Evolutionary conservation across 192 early-diverging fungal species (phyloP).

Genomic region (Dissophora globulifera): DNA sequence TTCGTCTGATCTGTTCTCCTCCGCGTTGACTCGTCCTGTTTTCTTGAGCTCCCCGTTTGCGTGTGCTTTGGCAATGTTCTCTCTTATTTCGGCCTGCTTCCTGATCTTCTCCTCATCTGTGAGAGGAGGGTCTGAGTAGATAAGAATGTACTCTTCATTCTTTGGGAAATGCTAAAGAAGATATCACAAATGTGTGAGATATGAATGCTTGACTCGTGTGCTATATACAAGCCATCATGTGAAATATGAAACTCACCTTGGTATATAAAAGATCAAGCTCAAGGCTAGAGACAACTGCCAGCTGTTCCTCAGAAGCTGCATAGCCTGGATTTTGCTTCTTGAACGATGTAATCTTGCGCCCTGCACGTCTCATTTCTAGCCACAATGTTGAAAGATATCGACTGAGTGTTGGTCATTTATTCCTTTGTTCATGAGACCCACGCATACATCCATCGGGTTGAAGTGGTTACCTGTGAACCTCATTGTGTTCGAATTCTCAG

Average conservation of each 20-base stretch:
- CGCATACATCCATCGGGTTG: no score
- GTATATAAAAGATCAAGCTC: conserved; percentile 39
- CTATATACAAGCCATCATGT: no score
- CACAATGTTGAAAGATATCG: not conserved
- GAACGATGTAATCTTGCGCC: conserved; percentile 31
- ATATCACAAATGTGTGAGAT: no score
- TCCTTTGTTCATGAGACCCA: no score
- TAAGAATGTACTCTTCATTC: conserved; percentile 31
- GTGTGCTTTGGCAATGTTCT: conserved; percentile 21
- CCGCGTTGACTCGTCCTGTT: not conserved
- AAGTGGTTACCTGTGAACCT: conserved; percentile 48
- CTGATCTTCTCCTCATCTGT: conserved; percentile 21
- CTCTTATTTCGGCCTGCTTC: conserved; percentile 27
- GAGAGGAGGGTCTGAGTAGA: conserved; percentile 30
- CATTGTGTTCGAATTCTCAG: no score
- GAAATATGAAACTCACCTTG: conserved; percentile 49
- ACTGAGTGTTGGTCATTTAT: no score
- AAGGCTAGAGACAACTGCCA: conserved; percentile 21
- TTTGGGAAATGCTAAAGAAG: conserved; percentile 33
- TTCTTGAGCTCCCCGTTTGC: conserved; percentile 35
- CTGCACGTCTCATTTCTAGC: conserved; percentile 46
- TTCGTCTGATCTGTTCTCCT: not conserved
- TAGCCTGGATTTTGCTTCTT: conserved; percentile 45
- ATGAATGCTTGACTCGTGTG: no score
- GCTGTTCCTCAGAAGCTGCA: conserved; percentile 22